Base-by-base conservation (phyloP, 1,284 basidiomycete genomes). In the Malassezia cuniculi region DNA sequence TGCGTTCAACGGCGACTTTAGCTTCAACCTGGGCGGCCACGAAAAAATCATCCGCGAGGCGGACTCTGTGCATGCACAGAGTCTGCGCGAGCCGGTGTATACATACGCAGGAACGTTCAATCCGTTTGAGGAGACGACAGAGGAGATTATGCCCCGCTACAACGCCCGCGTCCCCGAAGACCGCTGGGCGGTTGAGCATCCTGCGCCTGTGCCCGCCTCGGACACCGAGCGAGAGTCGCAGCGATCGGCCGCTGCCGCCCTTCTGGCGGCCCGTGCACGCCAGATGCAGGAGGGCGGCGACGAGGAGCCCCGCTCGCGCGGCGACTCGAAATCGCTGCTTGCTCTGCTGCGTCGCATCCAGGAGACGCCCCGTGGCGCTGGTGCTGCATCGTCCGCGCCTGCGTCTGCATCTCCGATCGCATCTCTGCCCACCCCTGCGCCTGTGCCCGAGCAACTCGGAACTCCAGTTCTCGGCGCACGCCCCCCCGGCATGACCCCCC, bases 31-130 rank as follows among this genome's bases (percentile, higher is more conserved):
- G 29, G n/a, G n/a, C n/a, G n/a, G n/a, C n/a, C n/a, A n/a, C n/a
- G n/a, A n/a, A n/a, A n/a, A n/a, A n/a, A n/a, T n/a, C n/a, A n/a
- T 47, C 50, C 19, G 52, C 45, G 25, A 44, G 45, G 15, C 44
- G 35, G 33, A 39, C 45, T 32, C 36, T 44, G 15, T 18, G 35
- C 32, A 18, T 6, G 11, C 7, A 32, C n/a, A n/a, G n/a, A n/a
- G n/a, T n/a, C n/a, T n/a, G n/a, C n/a, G n/a, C 9, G 41, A 48
- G 12, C 46, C 51, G 20, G 40, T 51, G 24, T 49, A 49, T 47
- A 35, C 31, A 26, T 66, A 66, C 48, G 48, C 52, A 11, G 62
- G 62, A 32, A 52, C 56, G 5, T 66, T 66, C 30, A 55, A 63
- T 31, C 62, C 62, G 9, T 66, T 66, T 38, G 54, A 59, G 21